phyloP scores from a whole-genome alignment of 1,139 yeast species.

The Diutina scorzettiae region DNA sequence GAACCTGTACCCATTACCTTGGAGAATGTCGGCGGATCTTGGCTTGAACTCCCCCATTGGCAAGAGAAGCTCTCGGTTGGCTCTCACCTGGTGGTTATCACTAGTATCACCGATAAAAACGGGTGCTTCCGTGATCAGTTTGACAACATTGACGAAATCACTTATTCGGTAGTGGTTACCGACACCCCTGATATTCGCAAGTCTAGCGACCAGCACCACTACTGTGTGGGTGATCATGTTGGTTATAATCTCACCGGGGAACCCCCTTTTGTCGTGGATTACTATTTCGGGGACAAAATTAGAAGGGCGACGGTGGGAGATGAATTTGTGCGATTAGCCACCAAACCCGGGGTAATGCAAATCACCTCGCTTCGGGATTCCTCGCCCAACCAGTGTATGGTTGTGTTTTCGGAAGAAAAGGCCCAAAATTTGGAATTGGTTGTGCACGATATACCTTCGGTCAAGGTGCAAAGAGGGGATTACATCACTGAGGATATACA shows the following conservation, averaged over 20 bases:
- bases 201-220: slow-evolving; percentile 28
- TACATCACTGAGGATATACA: slow-evolving; percentile 70
- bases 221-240: slow-evolving; percentile 89
- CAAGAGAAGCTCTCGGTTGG: background rate
- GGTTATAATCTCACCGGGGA: slow-evolving; percentile 66
- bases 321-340: slow-evolving; percentile 57
- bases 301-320: slow-evolving; percentile 49
- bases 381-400: slow-evolving; percentile 57
- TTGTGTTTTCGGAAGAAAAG: slow-evolving; percentile 37
- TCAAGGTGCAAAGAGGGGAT: slow-evolving; percentile 74
- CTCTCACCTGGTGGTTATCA: slow-evolving; percentile 1
- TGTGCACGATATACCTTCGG: slow-evolving; percentile 81
- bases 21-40: background rate
- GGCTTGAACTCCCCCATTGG: background rate
- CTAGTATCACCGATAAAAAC: slow-evolving; percentile 44
- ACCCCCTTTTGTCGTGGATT: slow-evolving; percentile 67
- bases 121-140: slow-evolving; percentile 50
- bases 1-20: background rate
- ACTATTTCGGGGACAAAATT: slow-evolving; percentile 53
- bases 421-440: slow-evolving; percentile 33
- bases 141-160: slow-evolving; percentile 17
- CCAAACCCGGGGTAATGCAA: slow-evolving; percentile 63
- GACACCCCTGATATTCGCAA: slow-evolving; percentile 60
- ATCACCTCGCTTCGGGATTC: slow-evolving; percentile 68
- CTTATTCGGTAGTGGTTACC: slow-evolving; percentile 43